These are phyloP conservation scores for Mayamaea pseudoterrestris DNA, from an alignment of 108 stramenopile species.

Conservation along the genomic window DNA sequence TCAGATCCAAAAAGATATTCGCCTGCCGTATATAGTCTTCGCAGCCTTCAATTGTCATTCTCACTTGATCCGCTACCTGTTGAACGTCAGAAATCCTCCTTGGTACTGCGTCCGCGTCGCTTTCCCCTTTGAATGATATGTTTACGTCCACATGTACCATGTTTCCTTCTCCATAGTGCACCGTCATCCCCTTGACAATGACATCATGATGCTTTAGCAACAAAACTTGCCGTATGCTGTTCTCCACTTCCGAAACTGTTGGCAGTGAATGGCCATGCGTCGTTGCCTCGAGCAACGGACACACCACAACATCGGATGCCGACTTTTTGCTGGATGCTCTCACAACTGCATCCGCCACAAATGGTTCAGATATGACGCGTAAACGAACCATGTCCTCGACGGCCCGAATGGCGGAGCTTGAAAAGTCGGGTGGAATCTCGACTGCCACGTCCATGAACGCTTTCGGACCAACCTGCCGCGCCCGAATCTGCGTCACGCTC, in stretches of 20 bases:
- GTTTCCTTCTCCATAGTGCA: conserved; percentile 38
- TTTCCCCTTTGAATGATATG: conserved; percentile 29
- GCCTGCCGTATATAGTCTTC: conserved; percentile 27
- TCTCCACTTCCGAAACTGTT: conserved; percentile 21
- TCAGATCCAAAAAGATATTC: conserved; percentile 47
- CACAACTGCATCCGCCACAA: conserved; percentile 33
- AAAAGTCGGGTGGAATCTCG: conserved; percentile 26
- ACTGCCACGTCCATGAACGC: conserved; percentile 56
- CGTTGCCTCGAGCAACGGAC: conserved; percentile 29
- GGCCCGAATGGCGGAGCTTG: conserved; percentile 48
- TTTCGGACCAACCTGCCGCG: conserved; percentile 63
- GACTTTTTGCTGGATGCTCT: conserved; percentile 14
- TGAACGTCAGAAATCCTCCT: conserved; percentile 26
- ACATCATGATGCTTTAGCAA: conserved; percentile 20
- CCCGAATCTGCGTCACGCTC: conserved; percentile 39
- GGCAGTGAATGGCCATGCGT: conserved; percentile 20
- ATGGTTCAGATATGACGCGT: conserved; percentile 16
- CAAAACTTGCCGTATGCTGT: conserved; percentile 1
- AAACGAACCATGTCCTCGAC: conserved; percentile 48
- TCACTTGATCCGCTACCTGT: conserved; percentile 18
- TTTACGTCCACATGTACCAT: conserved; percentile 21
- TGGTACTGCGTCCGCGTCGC: conserved; percentile 19
- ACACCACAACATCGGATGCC: conserved; percentile 23
- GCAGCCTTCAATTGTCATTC: conserved; percentile 19
- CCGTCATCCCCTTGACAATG: conserved; percentile 31